Conservation (phyloP, 352 stramenopile species). For the Pythium coloratum region DNA sequence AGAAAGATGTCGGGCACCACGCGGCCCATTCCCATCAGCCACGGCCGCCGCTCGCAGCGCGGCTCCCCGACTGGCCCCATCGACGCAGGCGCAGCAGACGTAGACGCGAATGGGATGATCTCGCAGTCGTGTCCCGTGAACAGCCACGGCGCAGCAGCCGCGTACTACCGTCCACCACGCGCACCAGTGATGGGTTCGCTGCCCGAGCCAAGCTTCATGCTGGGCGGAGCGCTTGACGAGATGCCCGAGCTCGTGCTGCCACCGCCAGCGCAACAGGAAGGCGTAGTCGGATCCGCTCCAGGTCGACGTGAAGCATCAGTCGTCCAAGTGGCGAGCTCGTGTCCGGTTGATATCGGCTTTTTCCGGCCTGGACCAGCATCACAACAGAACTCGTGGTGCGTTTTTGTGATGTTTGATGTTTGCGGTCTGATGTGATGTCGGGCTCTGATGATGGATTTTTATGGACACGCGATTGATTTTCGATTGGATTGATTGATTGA, state of each 20-base stretch:
- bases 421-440: not conserved
- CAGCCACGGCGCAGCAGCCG: constrained; percentile 27
- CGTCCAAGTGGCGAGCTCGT: constrained; percentile 71
- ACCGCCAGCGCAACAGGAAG: constrained; percentile 39
- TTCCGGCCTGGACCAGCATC: constrained; percentile 40
- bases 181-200: constrained; percentile 62
- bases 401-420: not conserved
- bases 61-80: constrained; percentile 36
- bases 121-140: constrained; percentile 66
- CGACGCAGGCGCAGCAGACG: not conserved
- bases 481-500: constrained; percentile 6
- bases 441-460: too few relatives aligned
- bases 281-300: constrained; percentile 11
- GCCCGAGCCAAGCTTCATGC: constrained; percentile 58
- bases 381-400: constrained; percentile 43
- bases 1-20: constrained; percentile 35
- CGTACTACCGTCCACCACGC: constrained; percentile 31
- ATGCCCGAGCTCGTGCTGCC: constrained; percentile 67
- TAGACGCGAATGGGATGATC: constrained; percentile 33
- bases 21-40: constrained; percentile 55
- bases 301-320: constrained; percentile 38
- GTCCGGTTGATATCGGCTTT: constrained; percentile 64
- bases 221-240: constrained; percentile 28
- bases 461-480: not conserved
- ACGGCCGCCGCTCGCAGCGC: constrained; percentile 43